Conservation (phyloP, 176 grass and related monocot genomes). For the Echinochloa phyllopogon region DNA sequence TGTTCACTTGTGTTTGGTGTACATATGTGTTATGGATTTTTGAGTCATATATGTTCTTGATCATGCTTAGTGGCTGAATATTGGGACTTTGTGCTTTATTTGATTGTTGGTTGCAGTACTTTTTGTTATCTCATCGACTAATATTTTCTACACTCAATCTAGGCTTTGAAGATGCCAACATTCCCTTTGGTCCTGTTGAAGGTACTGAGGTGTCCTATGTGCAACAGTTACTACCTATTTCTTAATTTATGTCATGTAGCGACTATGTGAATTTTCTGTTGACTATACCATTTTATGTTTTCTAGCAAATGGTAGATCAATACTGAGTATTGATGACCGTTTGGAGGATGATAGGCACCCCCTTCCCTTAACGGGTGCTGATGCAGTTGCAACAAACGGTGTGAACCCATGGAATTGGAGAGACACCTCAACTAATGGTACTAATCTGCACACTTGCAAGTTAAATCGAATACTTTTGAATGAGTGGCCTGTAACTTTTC, state of each 20-base stretch:
- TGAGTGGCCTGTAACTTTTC: constrained; percentile 4
- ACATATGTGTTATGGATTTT: not conserved
- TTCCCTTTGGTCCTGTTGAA: constrained; percentile 89
- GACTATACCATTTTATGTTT: constrained; percentile 39
- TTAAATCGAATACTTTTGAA: constrained; percentile 1
- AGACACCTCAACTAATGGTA: constrained; percentile 88
- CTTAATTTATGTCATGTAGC: not conserved
- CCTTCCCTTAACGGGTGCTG: constrained; percentile 71
- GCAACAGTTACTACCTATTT: not conserved
- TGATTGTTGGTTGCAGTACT: not conserved
- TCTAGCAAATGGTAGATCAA: constrained; percentile 75
- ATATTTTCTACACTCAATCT: constrained; percentile 36
- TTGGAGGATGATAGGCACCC: constrained; percentile 74
- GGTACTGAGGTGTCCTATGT: constrained; percentile 53
- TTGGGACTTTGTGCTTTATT: constrained; percentile 13
- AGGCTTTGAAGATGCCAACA: constrained; percentile 91
- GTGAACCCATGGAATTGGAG: constrained; percentile 96
- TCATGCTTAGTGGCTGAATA: not conserved
- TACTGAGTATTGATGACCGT: constrained; percentile 67
- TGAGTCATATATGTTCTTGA: not conserved
- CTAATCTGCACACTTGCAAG: constrained; percentile 5
- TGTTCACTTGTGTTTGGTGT: not conserved
- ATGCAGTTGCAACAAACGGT: constrained; percentile 84
- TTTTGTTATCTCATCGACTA: constrained; percentile 33
- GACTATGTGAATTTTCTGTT: not conserved